These are phyloP conservation scores for Decorospora gaudefroyi DNA, from an alignment of 2,329 filamentous ascomycete species.

Conservation along the genomic window DNA sequence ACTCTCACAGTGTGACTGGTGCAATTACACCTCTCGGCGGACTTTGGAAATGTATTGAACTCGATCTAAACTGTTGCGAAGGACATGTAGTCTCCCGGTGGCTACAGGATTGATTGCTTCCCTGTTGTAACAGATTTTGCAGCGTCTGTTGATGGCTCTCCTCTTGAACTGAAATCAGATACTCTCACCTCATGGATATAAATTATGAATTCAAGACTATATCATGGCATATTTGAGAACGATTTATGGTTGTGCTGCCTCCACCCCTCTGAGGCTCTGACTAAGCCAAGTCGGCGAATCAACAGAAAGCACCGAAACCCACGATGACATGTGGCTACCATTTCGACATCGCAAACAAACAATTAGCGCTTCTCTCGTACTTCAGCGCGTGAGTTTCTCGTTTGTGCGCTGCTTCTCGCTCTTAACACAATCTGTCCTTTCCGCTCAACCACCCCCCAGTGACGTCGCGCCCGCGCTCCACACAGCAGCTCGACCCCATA, in stretches of 20 bases:
- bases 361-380: conserved; percentile 9
- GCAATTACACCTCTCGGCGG: conserved; percentile 44
- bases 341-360: conserved; percentile 23
- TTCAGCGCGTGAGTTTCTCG: neutral
- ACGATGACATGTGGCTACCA: conserved; percentile 40
- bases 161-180: no score
- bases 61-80: neutral
- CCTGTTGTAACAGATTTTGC: neutral
- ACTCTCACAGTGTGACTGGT: conserved; percentile 47
- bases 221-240: no score
- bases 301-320: conserved; percentile 36
- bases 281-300: conserved; percentile 28
- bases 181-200: no score
- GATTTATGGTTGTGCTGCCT: neutral
- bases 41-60: conserved; percentile 44
- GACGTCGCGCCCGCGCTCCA: conserved; percentile 29
- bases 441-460: conserved; percentile 10
- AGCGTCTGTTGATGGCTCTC: conserved; percentile 16
- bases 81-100: neutral
- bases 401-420: neutral
- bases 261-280: neutral
- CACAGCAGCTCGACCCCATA: conserved; percentile 23
- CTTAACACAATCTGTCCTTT: conserved; percentile 20
- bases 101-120: neutral
- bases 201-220: no score